These are phyloP conservation scores for Suaeda aralocaspica DNA, from an alignment of 148 eudicot genomes.

Conservation along the genomic window DNA sequence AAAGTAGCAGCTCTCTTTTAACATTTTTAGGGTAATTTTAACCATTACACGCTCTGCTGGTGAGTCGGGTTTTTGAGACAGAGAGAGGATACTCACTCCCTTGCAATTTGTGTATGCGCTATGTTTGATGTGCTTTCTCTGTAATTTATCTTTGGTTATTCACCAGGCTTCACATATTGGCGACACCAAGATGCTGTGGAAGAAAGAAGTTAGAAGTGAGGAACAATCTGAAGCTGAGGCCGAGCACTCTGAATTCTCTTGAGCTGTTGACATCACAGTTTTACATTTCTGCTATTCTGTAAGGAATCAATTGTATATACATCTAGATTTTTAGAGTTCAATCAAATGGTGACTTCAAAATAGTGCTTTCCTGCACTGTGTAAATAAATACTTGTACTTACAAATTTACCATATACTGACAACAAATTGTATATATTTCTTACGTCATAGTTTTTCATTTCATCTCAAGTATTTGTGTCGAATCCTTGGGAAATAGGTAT, in stretches of 20 bases:
- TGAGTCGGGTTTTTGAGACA: too few species aligned
- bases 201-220: conserved; percentile 22
- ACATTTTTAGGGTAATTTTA: too few species aligned
- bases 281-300: not conserved
- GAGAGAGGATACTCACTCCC: not conserved
- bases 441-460: too few species aligned
- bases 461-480: too few species aligned
- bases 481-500: too few species aligned
- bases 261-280: conserved; percentile 2
- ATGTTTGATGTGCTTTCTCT: not conserved
- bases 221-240: conserved; percentile 20
- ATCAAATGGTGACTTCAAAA: not conserved
- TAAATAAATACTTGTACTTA: not conserved
- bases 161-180: conserved; percentile 52
- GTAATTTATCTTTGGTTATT: not conserved
- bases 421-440: not conserved
- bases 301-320: conserved; percentile 20
- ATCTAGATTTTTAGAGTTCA: not conserved
- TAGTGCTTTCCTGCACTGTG: conserved; percentile 2
- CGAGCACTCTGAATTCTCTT: conserved; percentile 13
- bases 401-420: not conserved
- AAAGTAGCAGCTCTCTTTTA: too few species aligned
- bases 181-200: conserved; percentile 34
- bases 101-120: not conserved
- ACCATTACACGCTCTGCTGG: too few species aligned